Evolutionary conservation across 23 red algal species (phyloP).

Genomic region (Gracilaria caudata): DNA sequence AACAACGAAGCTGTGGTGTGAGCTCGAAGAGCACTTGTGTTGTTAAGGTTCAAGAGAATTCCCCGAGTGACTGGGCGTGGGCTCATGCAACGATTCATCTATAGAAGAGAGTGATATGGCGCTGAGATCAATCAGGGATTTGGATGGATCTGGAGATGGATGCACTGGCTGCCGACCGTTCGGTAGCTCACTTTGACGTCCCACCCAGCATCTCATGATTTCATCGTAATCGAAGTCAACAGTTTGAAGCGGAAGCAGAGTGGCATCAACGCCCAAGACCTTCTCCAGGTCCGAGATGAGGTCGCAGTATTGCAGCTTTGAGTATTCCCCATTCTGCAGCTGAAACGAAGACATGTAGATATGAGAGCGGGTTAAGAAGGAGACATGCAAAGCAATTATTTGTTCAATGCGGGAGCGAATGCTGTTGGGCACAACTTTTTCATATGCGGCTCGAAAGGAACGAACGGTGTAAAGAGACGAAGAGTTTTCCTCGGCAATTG

Average conservation of each 20-base stretch:
- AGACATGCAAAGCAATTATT: conserved; percentile 47
- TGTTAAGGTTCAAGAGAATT: background rate
- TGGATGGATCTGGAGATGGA: background rate
- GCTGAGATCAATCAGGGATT: conserved; percentile 20
- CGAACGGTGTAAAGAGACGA: conserved; percentile 28
- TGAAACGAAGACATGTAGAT: conserved; percentile 56
- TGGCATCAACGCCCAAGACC: conserved; percentile 35
- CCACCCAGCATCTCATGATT: conserved; percentile 41
- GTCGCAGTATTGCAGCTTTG: conserved; percentile 31
- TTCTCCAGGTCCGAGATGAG: conserved; percentile 45
- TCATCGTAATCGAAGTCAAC: conserved; percentile 54
- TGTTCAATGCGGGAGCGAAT: conserved; percentile 31
- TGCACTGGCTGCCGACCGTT: background rate
- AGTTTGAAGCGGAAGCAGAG: conserved; percentile 32
- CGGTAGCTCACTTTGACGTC: background rate
- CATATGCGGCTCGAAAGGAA: conserved; percentile 36
- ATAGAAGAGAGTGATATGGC: conserved; percentile 8
- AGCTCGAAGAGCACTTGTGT: background rate
- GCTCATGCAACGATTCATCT: background rate
- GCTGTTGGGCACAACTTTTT: conserved; percentile 23
- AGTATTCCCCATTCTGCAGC: conserved; percentile 23
- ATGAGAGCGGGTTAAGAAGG: conserved; percentile 31
- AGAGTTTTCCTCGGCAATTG: background rate
- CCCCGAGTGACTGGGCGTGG: background rate
- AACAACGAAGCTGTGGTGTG: background rate